These are phyloP conservation scores for Phytophthora fragariae DNA, from an alignment of 352 stramenopile species.

Conservation along the genomic window DNA sequence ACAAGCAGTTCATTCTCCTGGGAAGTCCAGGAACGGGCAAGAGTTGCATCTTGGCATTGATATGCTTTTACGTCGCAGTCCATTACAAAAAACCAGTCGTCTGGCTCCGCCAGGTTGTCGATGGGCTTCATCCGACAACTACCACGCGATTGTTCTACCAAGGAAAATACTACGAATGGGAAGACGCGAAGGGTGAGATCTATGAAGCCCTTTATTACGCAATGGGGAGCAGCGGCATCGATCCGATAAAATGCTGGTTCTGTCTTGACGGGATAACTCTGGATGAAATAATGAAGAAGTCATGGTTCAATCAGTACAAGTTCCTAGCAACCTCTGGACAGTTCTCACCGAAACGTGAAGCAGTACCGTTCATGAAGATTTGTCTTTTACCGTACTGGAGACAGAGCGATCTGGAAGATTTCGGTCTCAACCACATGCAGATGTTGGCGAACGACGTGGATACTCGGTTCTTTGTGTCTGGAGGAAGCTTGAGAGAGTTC, in stretches of 20 bases:
- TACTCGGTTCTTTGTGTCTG: conserved; percentile 11
- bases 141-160: conserved; percentile 17
- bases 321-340: conserved; percentile 17
- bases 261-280: conserved; percentile 15
- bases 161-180: conserved; percentile 17
- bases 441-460: neutral
- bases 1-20: conserved; percentile 17
- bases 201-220: neutral
- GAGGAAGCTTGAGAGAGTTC: conserved; percentile 17
- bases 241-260: conserved; percentile 2
- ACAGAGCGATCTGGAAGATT: neutral
- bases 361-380: neutral
- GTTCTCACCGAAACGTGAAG: neutral
- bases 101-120: too few species aligned
- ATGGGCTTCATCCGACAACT: too few species aligned
- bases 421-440: neutral
- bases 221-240: neutral
- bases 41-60: conserved; percentile 23
- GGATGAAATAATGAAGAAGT: neutral
- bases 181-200: neutral
- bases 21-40: conserved; percentile 14
- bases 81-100: too few species aligned
- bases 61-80: conserved; percentile 21
- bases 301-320: conserved; percentile 1
- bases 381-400: conserved; percentile 18